These are phyloP conservation scores for Gleditsia sinensis DNA, from an alignment of 306 rosid genomes.

Conservation along the genomic window DNA sequence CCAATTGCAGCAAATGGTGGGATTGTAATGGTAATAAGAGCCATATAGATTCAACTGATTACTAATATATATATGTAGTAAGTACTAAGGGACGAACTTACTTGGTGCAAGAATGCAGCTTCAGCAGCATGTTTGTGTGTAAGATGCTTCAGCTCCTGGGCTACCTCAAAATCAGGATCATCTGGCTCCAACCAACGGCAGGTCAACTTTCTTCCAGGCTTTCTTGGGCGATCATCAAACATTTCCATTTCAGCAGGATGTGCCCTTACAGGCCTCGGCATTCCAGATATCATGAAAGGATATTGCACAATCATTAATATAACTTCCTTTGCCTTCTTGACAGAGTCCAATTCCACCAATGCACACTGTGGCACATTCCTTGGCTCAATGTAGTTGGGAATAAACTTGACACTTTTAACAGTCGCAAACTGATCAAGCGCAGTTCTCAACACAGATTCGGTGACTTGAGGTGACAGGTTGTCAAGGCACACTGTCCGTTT, in stretches of 20 bases:
- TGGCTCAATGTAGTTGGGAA: constrained; percentile 55
- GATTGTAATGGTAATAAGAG: constrained; percentile 10
- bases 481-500: constrained; percentile 55
- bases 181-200: constrained; percentile 60
- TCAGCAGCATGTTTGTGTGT: constrained; percentile 57
- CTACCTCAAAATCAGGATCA: constrained; percentile 73
- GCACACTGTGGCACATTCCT: constrained; percentile 46
- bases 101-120: constrained; percentile 53
- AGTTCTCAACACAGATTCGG: constrained; percentile 52
- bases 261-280: constrained; percentile 68
- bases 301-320: constrained; percentile 26
- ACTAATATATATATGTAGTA: background rate
- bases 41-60: background rate
- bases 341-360: constrained; percentile 51
- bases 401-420: constrained; percentile 49
- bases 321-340: constrained; percentile 41
- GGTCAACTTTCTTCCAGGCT: constrained; percentile 54
- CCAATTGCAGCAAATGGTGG: background rate
- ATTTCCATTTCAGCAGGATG: constrained; percentile 51
- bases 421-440: constrained; percentile 61
- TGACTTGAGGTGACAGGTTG: constrained; percentile 56
- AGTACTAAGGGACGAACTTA: constrained; percentile 24
- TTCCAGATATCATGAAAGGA: constrained; percentile 69
- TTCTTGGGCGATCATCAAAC: constrained; percentile 73
- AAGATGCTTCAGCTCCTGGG: constrained; percentile 57